A percentile compares a stretch with the other conserved stretches of the same genome.
phyloP scores from a whole-genome alignment of 305 asterid genomes.

The Solanum chacoense region DNA sequence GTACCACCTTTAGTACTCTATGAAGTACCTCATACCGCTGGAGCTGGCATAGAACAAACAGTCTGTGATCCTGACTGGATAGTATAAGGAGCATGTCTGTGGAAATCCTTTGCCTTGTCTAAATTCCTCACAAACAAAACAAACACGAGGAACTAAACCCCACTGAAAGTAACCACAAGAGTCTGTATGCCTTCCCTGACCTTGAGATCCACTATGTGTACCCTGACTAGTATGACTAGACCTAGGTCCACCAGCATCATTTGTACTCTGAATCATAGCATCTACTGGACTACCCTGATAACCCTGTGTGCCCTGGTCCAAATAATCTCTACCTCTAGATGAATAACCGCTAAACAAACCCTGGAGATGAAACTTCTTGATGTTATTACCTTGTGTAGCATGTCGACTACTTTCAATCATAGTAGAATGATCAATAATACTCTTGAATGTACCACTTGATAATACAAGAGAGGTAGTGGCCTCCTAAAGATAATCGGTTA shows the following conservation, averaged over 20 bases:
- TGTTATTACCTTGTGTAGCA: not conserved
- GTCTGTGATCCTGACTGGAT: not conserved
- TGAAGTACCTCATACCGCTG: not conserved
- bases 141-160: not conserved
- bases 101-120: not conserved
- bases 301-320: not conserved
- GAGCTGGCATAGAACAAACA: not conserved
- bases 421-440: not conserved
- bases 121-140: not conserved
- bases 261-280: not conserved
- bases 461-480: not conserved
- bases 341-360: not conserved
- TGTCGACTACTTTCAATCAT: not conserved
- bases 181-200: too few species aligned
- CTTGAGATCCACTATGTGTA: too few species aligned
- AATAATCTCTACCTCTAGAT: not conserved
- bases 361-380: not conserved
- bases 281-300: not conserved
- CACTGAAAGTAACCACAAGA: not conserved
- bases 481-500: not conserved
- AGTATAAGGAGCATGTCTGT: too few species aligned
- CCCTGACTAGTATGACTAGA: not conserved
- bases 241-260: not conserved
- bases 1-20: not conserved
- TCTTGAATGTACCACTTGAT: not conserved